Conservation (phyloP, 345 rosid species). For the Eutrema japonicum region DNA sequence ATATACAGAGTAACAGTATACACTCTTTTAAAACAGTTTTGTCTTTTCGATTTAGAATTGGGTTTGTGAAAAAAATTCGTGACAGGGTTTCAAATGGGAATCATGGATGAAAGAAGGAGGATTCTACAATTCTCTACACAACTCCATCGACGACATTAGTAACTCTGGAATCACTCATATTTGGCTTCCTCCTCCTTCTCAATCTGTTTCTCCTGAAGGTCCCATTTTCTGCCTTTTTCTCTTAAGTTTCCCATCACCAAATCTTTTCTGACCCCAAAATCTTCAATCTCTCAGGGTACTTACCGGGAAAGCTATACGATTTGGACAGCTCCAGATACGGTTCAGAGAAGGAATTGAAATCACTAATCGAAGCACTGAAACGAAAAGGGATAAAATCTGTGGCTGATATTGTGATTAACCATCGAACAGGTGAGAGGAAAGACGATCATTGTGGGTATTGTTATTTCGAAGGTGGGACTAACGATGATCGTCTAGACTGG, state of each 20-base stretch:
- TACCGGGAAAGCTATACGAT: slow-evolving; percentile 93
- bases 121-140: slow-evolving; percentile 76
- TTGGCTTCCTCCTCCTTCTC: slow-evolving; percentile 97
- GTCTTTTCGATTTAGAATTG: background rate
- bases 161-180: slow-evolving; percentile 79
- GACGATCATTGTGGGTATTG: slow-evolving; percentile 66
- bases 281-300: slow-evolving; percentile 55
- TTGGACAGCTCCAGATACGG: slow-evolving; percentile 75
- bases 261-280: background rate
- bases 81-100: slow-evolving; percentile 91
- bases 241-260: background rate
- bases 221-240: background rate
- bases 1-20: background rate
- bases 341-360: slow-evolving; percentile 56
- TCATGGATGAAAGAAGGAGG: slow-evolving; percentile 71
- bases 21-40: background rate
- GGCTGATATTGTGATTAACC: slow-evolving; percentile 89
- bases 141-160: slow-evolving; percentile 57
- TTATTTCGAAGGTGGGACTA: slow-evolving; percentile 86
- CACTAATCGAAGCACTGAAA: slow-evolving; percentile 56
- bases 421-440: slow-evolving; percentile 75
- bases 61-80: background rate
- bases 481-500: slow-evolving; percentile 83
- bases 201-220: slow-evolving; percentile 71
- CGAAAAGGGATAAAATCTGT: slow-evolving; percentile 63